Conservation (phyloP, 495 filamentous ascomycete species). For the Penicillium alfredii region DNA sequence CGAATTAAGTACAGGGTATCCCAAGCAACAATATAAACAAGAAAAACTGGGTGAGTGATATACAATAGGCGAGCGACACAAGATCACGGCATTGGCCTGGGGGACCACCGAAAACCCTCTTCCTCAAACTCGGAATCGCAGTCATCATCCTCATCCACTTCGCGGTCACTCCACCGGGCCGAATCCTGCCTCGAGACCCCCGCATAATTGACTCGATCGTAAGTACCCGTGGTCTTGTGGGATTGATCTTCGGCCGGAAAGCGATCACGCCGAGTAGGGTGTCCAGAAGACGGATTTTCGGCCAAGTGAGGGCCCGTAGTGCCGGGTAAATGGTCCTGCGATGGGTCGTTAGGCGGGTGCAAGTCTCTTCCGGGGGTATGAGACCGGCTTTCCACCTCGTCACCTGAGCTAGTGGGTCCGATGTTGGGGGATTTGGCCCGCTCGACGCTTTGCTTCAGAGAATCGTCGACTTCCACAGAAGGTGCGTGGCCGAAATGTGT, state of each 20-base stretch:
- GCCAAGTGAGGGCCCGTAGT: background rate
- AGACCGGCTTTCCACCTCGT: slow-evolving; percentile 37
- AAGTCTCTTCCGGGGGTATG: slow-evolving; percentile 11
- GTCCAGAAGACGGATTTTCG: background rate
- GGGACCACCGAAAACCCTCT: slow-evolving; percentile 17
- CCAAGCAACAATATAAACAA: no score
- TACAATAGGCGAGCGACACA: slow-evolving; percentile 7
- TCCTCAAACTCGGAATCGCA: slow-evolving; percentile 21
- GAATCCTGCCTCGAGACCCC: slow-evolving; percentile 28
- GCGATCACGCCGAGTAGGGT: no score
- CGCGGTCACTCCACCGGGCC: slow-evolving; percentile 34
- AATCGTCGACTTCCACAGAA: slow-evolving; percentile 53
- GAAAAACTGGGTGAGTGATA: no score
- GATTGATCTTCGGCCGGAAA: no score
- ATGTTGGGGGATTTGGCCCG: slow-evolving; percentile 41
- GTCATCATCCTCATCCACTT: slow-evolving; percentile 32
- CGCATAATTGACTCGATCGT: slow-evolving; percentile 7
- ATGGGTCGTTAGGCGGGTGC: no score
- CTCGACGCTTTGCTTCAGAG: slow-evolving; percentile 43
- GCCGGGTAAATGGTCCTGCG: slow-evolving; percentile 1
- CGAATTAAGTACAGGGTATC: slow-evolving; percentile 12
- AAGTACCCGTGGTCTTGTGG: slow-evolving; percentile 8
- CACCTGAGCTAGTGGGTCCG: slow-evolving; percentile 35
- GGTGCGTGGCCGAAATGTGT: slow-evolving; percentile 78
- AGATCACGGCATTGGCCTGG: background rate